These are phyloP conservation scores for Beta lomatogona DNA, from an alignment of 179 eudicot genomes.

Conservation along the genomic window DNA sequence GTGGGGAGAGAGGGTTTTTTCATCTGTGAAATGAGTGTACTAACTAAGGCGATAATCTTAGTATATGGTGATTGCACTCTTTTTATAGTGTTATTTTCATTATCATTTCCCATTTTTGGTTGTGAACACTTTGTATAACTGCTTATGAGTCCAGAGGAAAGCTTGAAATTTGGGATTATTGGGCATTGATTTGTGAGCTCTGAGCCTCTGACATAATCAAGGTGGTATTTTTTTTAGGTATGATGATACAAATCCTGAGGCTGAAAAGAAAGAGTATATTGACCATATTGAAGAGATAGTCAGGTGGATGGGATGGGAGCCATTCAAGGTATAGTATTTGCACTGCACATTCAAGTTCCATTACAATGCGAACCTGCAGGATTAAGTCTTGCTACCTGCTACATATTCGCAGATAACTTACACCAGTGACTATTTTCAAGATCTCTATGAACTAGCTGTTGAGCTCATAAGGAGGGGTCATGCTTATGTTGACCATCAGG, in stretches of 20 bases:
- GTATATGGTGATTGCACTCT: background rate
- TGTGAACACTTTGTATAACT: background rate
- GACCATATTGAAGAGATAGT: constrained; percentile 95
- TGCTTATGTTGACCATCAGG: constrained; percentile 99
- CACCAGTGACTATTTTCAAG: constrained; percentile 93
- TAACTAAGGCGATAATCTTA: too few relatives aligned
- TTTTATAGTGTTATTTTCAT: background rate
- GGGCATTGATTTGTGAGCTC: background rate
- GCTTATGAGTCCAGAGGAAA: background rate
- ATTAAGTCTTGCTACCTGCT: background rate
- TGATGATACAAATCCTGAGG: constrained; percentile 98
- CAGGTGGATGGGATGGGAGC: constrained; percentile 96
- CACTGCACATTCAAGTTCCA: background rate
- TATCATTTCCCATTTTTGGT: background rate
- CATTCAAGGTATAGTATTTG: constrained; percentile 66
- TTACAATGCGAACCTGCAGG: background rate
- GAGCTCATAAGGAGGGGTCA: constrained; percentile 81
- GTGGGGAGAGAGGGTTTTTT: too few relatives aligned
- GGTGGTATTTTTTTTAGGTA: constrained; percentile 40
- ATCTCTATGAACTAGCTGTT: constrained; percentile 81
- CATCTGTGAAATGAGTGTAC: too few relatives aligned
- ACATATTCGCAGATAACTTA: constrained; percentile 67
- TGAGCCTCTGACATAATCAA: constrained; percentile 11
- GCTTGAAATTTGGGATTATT: background rate
- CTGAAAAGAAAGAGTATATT: constrained; percentile 88